Conservation (phyloP, 2,329 filamentous ascomycete species). For the Venturia pyrina region DNA sequence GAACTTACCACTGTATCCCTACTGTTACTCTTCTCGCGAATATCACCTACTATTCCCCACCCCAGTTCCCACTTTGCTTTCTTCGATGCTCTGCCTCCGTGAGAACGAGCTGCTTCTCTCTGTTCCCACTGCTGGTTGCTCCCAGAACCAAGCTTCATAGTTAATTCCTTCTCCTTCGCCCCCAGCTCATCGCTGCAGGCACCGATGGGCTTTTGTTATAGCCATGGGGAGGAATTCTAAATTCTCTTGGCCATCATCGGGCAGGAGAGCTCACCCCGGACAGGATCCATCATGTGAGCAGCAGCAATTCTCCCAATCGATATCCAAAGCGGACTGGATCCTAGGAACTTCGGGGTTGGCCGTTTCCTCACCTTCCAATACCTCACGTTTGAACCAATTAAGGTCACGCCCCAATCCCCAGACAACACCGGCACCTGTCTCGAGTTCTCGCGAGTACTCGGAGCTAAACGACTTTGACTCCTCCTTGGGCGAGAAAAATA, state of each 20-base stretch:
- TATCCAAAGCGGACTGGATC: conserved; percentile 26
- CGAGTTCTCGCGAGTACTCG: background rate
- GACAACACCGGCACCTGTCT: background rate
- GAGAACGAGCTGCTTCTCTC: background rate
- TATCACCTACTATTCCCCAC: background rate
- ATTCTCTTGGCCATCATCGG: background rate
- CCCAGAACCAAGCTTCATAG: background rate
- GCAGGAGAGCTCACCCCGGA: background rate
- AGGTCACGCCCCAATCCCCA: background rate
- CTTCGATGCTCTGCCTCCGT: background rate
- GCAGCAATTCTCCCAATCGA: background rate
- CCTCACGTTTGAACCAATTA: background rate
- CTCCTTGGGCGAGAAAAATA: background rate
- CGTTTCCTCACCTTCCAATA: conserved; percentile 4
- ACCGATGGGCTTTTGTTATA: background rate
- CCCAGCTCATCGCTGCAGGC: background rate
- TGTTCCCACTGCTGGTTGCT: background rate
- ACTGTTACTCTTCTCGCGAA: background rate
- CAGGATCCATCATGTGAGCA: background rate
- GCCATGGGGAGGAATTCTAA: background rate
- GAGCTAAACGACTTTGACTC: background rate
- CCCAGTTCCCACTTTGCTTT: background rate
- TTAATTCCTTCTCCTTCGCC: background rate
- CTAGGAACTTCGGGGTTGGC: conserved; percentile 25
- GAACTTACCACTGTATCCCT: no score